Percentiles rank a stretch among this genome's conserved stretches.
Evolutionary conservation across 73 alveolate species (phyloP).

Genomic region (Paramecium pentaurelia): DNA sequence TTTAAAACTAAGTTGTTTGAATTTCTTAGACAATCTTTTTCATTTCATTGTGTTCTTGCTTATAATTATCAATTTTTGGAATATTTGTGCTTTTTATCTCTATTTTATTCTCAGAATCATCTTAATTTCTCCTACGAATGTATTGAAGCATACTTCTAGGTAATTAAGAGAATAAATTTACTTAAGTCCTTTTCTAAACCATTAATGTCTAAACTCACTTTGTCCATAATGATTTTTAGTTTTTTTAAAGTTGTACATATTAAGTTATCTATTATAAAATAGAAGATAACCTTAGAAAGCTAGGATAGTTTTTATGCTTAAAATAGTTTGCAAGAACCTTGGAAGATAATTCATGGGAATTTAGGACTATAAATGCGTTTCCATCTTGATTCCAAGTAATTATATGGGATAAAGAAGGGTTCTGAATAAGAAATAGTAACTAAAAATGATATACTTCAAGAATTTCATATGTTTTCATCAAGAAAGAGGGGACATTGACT

Average conservation of each 20-base stretch:
- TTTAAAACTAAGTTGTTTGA: not conserved
- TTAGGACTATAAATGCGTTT: not conserved
- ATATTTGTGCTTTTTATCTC: not conserved
- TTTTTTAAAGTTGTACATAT: constrained; percentile 55
- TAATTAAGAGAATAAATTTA: not conserved
- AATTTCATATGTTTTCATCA: constrained; percentile 31
- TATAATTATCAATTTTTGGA: not conserved
- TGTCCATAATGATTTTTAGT: constrained; percentile 20
- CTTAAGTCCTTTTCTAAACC: constrained; percentile 34
- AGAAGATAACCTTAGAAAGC: constrained; percentile 15
- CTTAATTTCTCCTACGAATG: constrained; percentile 20
- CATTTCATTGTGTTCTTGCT: not conserved
- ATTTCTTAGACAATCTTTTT: not conserved
- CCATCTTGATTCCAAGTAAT: constrained; percentile 41
- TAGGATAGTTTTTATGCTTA: constrained; percentile 42
- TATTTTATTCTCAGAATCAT: constrained; percentile 12
- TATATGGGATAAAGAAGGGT: not conserved
- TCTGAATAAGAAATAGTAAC: not conserved
- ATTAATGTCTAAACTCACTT: constrained; percentile 26
- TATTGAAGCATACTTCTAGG: constrained; percentile 40
- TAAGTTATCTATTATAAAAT: not conserved
- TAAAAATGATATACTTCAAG: not conserved
- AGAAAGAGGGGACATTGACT: constrained; percentile 46
- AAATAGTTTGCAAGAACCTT: constrained; percentile 32
- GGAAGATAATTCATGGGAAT: not conserved